Evolutionary conservation across 108 stramenopile species (phyloP).

Genomic region (Epithemia pelagica): DNA sequence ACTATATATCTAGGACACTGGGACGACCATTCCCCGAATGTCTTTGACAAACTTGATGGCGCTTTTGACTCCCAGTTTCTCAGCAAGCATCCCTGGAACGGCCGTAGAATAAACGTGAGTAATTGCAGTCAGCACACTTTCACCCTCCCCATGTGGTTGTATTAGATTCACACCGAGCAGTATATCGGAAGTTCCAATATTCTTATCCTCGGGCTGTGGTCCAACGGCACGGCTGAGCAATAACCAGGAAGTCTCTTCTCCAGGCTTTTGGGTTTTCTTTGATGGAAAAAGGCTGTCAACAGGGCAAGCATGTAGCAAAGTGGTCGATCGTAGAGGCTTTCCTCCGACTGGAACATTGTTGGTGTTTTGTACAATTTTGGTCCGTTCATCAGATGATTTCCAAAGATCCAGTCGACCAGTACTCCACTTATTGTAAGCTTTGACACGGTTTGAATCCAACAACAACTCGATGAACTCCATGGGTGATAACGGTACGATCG

Average conservation of each 20-base stretch:
- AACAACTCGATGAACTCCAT: slow-evolving; percentile 63
- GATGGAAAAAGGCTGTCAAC: neutral
- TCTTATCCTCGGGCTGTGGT: slow-evolving; percentile 6
- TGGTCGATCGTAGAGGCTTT: slow-evolving; percentile 54
- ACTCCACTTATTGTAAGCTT: slow-evolving; percentile 80
- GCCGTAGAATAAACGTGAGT: slow-evolving; percentile 76
- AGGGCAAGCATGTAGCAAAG: slow-evolving; percentile 56
- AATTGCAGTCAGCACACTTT: slow-evolving; percentile 63
- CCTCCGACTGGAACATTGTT: slow-evolving; percentile 65
- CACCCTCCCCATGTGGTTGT: slow-evolving; percentile 38
- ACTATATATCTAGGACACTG: neutral
- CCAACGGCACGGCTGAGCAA: slow-evolving; percentile 76
- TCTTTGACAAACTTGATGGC: slow-evolving; percentile 80
- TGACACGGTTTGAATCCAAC: slow-evolving; percentile 71
- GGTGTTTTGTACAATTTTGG: slow-evolving; percentile 75
- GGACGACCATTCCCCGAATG: slow-evolving; percentile 31
- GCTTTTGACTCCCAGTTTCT: slow-evolving; percentile 62
- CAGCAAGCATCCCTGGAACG: slow-evolving; percentile 64
- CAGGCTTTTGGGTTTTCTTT: neutral
- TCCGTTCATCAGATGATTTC: slow-evolving; percentile 30
- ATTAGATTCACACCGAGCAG: slow-evolving; percentile 82
- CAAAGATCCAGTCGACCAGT: slow-evolving; percentile 62
- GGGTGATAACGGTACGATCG: slow-evolving; percentile 57
- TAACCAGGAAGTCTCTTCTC: slow-evolving; percentile 37
- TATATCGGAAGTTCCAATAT: slow-evolving; percentile 52